Percentiles rank a stretch among this genome's conserved stretches.
Evolutionary conservation across 1,284 basidiomycete genomes (phyloP).

Genomic region (Kalmanozyma brasiliensis): DNA sequence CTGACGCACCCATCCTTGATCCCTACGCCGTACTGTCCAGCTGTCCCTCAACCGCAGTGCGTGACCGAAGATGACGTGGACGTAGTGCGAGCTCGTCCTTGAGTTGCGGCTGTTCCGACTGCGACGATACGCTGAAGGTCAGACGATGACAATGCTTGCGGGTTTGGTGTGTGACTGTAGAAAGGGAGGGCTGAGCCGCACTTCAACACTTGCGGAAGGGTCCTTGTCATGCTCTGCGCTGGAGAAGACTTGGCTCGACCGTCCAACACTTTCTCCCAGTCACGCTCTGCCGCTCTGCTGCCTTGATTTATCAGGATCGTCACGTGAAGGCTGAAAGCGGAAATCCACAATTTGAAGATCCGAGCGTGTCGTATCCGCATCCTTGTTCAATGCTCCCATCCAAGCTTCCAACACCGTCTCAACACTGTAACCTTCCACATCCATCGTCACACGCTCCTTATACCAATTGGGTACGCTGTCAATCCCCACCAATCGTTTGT

Average conservation of each 20-base stretch:
- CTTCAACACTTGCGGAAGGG: not conserved
- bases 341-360: conserved; percentile 9
- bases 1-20: conserved; percentile 39
- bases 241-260: conserved; percentile 30
- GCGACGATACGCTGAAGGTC: not conserved
- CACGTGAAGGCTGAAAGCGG: conserved; percentile 37
- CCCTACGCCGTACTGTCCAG: too few relatives aligned
- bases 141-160: not conserved
- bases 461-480: not conserved
- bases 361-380: conserved; percentile 20
- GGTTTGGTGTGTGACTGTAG: not conserved
- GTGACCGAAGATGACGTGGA: not conserved
- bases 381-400: conserved; percentile 16
- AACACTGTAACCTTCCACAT: too few relatives aligned
- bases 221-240: conserved; percentile 10
- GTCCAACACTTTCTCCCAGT: conserved; percentile 16
- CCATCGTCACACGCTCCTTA: conserved; percentile 10
- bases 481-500: not conserved
- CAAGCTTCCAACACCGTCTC: conserved; percentile 5
- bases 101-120: not conserved
- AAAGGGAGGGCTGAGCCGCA: not conserved
- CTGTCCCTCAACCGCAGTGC: too few relatives aligned
- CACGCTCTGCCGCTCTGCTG: conserved; percentile 12
- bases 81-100: not conserved
- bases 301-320: conserved; percentile 10